A percentile compares a stretch with the other conserved stretches of the same genome.
phyloP scores from a whole-genome alignment of 1,139 yeast species.

The Meyerozyma guilliermondii region DNA sequence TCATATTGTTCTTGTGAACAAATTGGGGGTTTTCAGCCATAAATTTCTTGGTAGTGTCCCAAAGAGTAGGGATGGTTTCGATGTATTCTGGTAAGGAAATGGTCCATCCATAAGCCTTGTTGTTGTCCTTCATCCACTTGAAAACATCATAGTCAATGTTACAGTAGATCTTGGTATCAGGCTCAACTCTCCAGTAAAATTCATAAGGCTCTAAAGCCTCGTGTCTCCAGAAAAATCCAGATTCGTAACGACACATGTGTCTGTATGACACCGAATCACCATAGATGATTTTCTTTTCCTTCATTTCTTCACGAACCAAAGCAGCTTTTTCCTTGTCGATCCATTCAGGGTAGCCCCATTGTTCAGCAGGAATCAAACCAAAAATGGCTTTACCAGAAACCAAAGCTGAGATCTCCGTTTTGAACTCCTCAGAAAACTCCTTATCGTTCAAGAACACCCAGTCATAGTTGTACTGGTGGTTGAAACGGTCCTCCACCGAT shows the following conservation, averaged over 20 bases:
- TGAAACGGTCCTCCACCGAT: conserved; percentile 78
- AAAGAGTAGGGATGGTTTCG: conserved; percentile 74
- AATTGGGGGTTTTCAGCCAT: conserved; percentile 60
- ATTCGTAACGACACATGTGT: conserved; percentile 90
- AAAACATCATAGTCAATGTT: conserved; percentile 80
- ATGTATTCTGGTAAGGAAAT: conserved; percentile 79
- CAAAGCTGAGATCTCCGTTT: conserved; percentile 45
- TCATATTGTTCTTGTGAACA: conserved; percentile 59
- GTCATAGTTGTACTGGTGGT: conserved; percentile 87
- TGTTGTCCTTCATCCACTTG: conserved; percentile 72
- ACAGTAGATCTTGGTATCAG: conserved; percentile 72
- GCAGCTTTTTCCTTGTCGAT: conserved; percentile 59
- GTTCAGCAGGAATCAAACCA: conserved; percentile 57
- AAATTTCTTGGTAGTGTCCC: conserved; percentile 73
- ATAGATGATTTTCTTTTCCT: conserved; percentile 49
- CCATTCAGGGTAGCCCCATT: conserved; percentile 70
- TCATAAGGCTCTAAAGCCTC: conserved; percentile 66
- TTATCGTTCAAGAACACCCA: conserved; percentile 84
- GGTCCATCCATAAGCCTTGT: conserved; percentile 73
- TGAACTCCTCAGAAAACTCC: conserved; percentile 63
- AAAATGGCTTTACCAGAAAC: conserved; percentile 54
- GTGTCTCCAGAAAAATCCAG: conserved; percentile 86
- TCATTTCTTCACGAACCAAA: conserved; percentile 45
- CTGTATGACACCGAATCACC: conserved; percentile 61
- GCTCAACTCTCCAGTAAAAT: conserved; percentile 95